Conservation (phyloP, 1,284 basidiomycete genomes). For the Agroathelia rolfsii region DNA sequence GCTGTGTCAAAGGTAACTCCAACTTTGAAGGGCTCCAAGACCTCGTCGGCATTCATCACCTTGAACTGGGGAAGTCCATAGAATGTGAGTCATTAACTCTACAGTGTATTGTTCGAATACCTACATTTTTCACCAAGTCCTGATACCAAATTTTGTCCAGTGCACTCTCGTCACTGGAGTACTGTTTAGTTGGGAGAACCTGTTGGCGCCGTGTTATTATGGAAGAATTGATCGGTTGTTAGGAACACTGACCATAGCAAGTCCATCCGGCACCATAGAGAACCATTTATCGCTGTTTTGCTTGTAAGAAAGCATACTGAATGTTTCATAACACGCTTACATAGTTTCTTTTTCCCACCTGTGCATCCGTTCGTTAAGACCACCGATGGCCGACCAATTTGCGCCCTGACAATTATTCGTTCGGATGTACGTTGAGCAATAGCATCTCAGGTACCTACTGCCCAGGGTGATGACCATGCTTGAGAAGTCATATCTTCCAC, state of each 20-base stretch:
- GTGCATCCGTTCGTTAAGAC: constrained; percentile 24
- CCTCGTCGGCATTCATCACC: constrained; percentile 23
- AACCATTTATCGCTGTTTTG: constrained; percentile 36
- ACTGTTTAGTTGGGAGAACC: constrained; percentile 35
- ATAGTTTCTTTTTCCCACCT: constrained; percentile 34
- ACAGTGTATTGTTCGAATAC: constrained; percentile 11
- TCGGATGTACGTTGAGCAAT: constrained; percentile 2
- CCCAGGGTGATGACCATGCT: constrained; percentile 63
- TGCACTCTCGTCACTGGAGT: constrained; percentile 21
- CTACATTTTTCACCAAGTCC: constrained; percentile 39
- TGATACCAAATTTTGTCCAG: constrained; percentile 39
- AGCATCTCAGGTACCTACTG: constrained; percentile 30
- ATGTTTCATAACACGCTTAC: constrained; percentile 23
- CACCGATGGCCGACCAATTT: constrained; percentile 52
- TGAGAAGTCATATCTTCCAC: constrained; percentile 51
- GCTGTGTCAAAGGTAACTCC: constrained; percentile 36
- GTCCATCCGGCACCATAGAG: constrained; percentile 36
- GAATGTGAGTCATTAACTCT: constrained; percentile 4
- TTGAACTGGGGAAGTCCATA: constrained; percentile 25
- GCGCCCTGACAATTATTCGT: constrained; percentile 34
- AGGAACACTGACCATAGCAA: constrained; percentile 29
- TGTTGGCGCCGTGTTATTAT: constrained; percentile 18
- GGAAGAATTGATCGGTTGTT: constrained; percentile 7
- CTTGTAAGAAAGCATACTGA: constrained; percentile 11
- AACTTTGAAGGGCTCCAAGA: constrained; percentile 22